Evolutionary conservation across 1,284 basidiomycete species (phyloP).

Genomic region (Irpex rosettiformis): DNA sequence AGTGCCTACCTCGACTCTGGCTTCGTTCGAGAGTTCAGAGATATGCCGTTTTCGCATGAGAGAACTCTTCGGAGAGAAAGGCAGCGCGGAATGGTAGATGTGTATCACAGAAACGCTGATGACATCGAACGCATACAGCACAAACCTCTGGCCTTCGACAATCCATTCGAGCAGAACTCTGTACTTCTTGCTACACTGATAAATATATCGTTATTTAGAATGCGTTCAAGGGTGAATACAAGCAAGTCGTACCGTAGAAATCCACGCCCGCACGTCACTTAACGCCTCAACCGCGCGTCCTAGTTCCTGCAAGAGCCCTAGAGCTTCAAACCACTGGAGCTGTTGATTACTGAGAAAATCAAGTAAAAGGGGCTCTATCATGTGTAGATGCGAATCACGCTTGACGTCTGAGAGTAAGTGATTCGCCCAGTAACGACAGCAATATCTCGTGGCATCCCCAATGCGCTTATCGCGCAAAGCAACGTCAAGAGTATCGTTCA

Average conservation of each 20-base stretch:
- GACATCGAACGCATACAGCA: not conserved
- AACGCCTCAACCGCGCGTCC: not conserved
- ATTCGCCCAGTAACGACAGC: not conserved
- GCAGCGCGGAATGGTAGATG: not conserved
- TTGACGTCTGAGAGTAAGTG: not conserved
- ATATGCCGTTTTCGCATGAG: not conserved
- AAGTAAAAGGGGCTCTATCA: not conserved
- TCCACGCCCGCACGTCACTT: not conserved
- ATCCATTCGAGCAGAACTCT: not conserved
- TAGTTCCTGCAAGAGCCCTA: not conserved
- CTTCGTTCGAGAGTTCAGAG: not conserved
- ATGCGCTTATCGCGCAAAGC: not conserved
- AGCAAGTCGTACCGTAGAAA: not conserved
- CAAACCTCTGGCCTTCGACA: not conserved
- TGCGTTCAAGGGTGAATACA: not conserved
- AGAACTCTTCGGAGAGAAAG: not conserved
- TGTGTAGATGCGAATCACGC: not conserved
- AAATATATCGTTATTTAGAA: not conserved
- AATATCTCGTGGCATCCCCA: not conserved
- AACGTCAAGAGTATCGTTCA: not conserved
- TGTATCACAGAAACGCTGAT: not conserved
- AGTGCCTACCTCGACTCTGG: not conserved
- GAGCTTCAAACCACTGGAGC: not conserved
- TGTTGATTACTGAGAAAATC: not conserved
- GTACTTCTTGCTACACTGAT: not conserved